These are phyloP conservation scores for Xylaria sp. DNA, from an alignment of 2,329 filamentous ascomycete species.

Conservation along the genomic window DNA sequence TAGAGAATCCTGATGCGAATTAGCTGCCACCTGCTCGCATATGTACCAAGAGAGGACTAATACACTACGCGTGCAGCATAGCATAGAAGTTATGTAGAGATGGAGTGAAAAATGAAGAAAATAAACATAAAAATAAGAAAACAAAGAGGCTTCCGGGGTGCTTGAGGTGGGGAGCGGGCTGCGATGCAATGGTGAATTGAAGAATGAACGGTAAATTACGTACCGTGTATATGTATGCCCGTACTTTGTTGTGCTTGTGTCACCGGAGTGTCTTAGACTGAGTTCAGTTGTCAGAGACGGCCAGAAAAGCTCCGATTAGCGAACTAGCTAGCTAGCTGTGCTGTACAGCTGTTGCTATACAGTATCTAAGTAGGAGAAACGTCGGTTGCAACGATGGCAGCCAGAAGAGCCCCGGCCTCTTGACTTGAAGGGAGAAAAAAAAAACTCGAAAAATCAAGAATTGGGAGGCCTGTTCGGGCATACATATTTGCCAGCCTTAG, in stretches of 20 bases:
- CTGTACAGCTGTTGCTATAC: not conserved
- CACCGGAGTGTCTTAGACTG: not conserved
- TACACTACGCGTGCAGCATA: not conserved
- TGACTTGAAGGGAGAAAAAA: not conserved
- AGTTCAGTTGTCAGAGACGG: not conserved
- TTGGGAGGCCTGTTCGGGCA: conserved; percentile 11
- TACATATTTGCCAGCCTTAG: conserved; percentile 30
- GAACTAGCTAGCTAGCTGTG: too few species aligned
- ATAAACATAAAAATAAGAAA: not conserved
- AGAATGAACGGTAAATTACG: conserved; percentile 24
- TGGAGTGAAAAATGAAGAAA: not conserved
- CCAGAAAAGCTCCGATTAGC: not conserved
- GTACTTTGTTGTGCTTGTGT: conserved; percentile 12
- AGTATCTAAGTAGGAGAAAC: not conserved
- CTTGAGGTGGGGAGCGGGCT: not conserved
- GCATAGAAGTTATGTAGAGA: not conserved
- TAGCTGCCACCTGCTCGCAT: conserved; percentile 1
- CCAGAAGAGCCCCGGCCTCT: not conserved
- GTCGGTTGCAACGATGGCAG: not conserved
- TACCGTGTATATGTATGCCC: not conserved
- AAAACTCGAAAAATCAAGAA: not conserved
- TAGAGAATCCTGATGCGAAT: conserved; percentile 5
- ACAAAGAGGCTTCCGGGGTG: not conserved
- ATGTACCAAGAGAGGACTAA: not conserved
- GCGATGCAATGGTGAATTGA: conserved; percentile 1